A percentile compares a stretch with the other conserved stretches of the same genome.
Conservation (phyloP, 495 filamentous ascomycete species). For the Apiosordaria backusii region DNA sequence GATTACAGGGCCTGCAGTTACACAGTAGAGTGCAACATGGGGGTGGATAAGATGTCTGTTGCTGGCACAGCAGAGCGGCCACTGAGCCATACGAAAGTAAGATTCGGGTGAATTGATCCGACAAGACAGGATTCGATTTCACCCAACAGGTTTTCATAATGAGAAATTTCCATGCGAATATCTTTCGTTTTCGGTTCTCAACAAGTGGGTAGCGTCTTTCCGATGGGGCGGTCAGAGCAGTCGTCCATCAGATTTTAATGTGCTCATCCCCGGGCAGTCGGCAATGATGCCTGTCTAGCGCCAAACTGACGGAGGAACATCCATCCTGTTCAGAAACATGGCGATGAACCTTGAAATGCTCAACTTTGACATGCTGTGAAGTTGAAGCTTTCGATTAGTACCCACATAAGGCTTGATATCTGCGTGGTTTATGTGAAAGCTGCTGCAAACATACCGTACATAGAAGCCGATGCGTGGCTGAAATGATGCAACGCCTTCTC, state of each 20-base stretch:
- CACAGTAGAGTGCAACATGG: not conserved
- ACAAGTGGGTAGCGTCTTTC: not conserved
- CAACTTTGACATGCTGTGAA: not conserved
- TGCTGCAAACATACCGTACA: not conserved
- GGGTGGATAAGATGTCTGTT: not conserved
- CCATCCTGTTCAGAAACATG: not conserved
- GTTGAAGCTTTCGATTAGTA: not conserved
- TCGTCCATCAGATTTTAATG: not conserved
- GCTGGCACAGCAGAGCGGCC: not conserved
- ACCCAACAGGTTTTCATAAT: not conserved
- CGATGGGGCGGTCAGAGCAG: not conserved
- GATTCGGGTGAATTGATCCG: not conserved
- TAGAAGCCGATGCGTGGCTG: not conserved
- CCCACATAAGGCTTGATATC: not conserved
- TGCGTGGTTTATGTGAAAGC: not conserved
- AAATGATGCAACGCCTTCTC: conserved; percentile 1
- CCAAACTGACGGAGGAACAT: not conserved
- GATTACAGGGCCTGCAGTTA: no score
- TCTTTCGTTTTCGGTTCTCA: not conserved
- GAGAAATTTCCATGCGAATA: not conserved
- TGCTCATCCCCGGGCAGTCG: not conserved
- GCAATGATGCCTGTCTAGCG: not conserved
- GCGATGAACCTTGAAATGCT: not conserved
- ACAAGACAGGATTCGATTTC: not conserved
- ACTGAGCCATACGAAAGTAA: not conserved